Evolutionary conservation across 1,284 basidiomycete genomes (phyloP), one percentile per base, ranked within the genome.

Genomic region (Rhodotorula sp.): DNA sequence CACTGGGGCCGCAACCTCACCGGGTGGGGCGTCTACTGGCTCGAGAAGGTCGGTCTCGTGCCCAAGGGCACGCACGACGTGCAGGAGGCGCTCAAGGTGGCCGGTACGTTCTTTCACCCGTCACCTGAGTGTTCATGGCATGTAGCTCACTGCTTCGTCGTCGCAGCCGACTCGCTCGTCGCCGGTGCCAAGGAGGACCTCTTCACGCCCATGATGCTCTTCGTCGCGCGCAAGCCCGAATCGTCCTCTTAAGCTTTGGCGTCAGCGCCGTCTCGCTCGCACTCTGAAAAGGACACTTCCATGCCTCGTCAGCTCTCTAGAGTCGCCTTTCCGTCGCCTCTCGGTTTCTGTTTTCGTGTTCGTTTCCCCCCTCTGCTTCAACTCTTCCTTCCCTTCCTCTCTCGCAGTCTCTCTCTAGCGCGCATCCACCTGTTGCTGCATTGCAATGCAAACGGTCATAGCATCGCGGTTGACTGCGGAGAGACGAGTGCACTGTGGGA

Each of bases 51-150:
- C 52, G 88, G 91, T 4, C 55, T 97, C 17, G 85, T 94, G 9
- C 96, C 97, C 64, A 94, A 96, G 86, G 97, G 96, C 54, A 99
- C 97, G 0, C 89, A 86, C 81, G 89, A 92, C 72, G 93, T 98
- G 62, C 92, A 92, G 74, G 93, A 96, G 84, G 87, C 89, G 64
- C 85, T 98, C 76, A 94, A 93, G 83, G 83, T 90, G 50, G 95
- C 96, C 13, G 90, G 73, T 74, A 52, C 46, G 73, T 55, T 12
- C 8, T 17, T 23, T 16, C 21, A 23, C 7, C 7, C 12, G 16
- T 23, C 14, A 8, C 34, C 41, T 7, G 7, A 25, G 1, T 16
- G 8, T 44, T 13, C 50, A 42, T 4, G 1, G 10, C 34, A 21
- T 5, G 1, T 2, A 5, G 14, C 25, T 60, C 12, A 34, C 45